Evolutionary conservation across 192 early-diverging fungal species (phyloP), one percentile per base, ranked within the genome.

Genomic region (Entophlyctis luteolus): DNA sequence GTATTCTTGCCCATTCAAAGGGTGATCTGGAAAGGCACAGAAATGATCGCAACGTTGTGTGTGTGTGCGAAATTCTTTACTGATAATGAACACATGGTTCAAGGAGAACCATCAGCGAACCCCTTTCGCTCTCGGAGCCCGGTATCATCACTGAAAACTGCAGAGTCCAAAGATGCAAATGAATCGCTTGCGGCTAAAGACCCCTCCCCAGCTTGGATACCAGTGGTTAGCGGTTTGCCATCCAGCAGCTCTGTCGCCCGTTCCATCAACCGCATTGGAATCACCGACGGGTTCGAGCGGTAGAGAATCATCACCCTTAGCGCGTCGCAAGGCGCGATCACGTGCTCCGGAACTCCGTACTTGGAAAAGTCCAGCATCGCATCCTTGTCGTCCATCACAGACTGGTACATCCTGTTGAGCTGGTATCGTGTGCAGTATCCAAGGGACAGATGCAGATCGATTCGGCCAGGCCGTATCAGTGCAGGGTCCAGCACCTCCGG

Each of bases 291-390:
- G 42, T 71, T 71, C 38, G 60, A 65, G 2, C 86, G 75, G 57
- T 76, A 82, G 1, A 87, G 45, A n/a, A 86, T 74, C 77, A 87
- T 80, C 5, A 76, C 72, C 56, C 79, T 70, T 75, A 87, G 84
- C 48, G 83, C 77, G 48, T 87, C 85, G 73, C 86, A 84, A 10
- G 86, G 86, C 10, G 86, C 81, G 56, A 87, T 72, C 3, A 84
- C 37, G 53, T 60, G 50, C 60, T 87, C 83, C n/a, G 85, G 83
- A 34, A 79, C 48, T 4, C 53, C 60, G 46, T 39, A 32, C 6
- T 56, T 25, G 5, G 32, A 29, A 25, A 77, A 66, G 33, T 76
- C 74, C 28, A 79, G 27, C 25, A 6, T 23, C 18, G 60, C 72
- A 5, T 48, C 34, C 22, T 54, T 39, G 36, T 76, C 72, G 23